Percentiles rank a stretch among this genome's conserved stretches.
phyloP scores from a whole-genome alignment of 1,284 basidiomycete species.

The Ceratobasidium sp. region DNA sequence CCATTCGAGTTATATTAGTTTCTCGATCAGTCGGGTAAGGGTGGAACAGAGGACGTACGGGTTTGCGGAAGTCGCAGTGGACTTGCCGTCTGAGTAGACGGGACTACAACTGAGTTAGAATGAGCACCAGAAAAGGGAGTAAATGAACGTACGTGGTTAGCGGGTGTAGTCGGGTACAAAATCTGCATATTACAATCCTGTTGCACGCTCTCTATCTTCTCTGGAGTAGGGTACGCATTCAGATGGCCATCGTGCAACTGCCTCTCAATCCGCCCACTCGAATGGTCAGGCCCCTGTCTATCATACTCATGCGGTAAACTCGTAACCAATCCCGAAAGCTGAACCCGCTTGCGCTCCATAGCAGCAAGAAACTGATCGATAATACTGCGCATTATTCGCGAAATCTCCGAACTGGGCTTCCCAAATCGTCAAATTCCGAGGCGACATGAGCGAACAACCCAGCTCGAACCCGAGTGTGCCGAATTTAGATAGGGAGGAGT shows the following conservation, averaged over 20 bases:
- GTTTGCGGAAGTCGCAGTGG: constrained; percentile 96
- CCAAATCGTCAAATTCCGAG: constrained; percentile 95
- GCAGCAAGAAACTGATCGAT: constrained; percentile 99
- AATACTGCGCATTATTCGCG: constrained; percentile 93
- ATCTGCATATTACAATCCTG: constrained; percentile 99
- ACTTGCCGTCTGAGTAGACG: constrained; percentile 96
- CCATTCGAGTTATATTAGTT: constrained; percentile 55
- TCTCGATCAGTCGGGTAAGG: neutral
- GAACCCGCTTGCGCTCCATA: constrained; percentile 98
- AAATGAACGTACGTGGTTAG: constrained; percentile 80
- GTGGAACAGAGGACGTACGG: constrained; percentile 63
- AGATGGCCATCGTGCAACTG: constrained; percentile 99
- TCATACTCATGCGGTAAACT: constrained; percentile 98
- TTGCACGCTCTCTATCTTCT: constrained; percentile 95
- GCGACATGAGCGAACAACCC: constrained; percentile 98
- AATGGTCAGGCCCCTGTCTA: constrained; percentile 99
- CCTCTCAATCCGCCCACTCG: constrained; percentile 94
- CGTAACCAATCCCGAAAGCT: constrained; percentile 93
- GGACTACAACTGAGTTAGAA: constrained; percentile 69
- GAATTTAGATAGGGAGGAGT: constrained; percentile 97
- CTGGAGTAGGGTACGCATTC: constrained; percentile 86
- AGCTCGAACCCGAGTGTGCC: constrained; percentile 98
- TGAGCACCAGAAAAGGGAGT: too few species aligned
- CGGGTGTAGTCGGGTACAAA: constrained; percentile 94
- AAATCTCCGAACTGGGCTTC: constrained; percentile 99